These are phyloP conservation scores for Sarcodon aspratus DNA, from an alignment of 768 basidiomycete genomes.

Conservation along the genomic window DNA sequence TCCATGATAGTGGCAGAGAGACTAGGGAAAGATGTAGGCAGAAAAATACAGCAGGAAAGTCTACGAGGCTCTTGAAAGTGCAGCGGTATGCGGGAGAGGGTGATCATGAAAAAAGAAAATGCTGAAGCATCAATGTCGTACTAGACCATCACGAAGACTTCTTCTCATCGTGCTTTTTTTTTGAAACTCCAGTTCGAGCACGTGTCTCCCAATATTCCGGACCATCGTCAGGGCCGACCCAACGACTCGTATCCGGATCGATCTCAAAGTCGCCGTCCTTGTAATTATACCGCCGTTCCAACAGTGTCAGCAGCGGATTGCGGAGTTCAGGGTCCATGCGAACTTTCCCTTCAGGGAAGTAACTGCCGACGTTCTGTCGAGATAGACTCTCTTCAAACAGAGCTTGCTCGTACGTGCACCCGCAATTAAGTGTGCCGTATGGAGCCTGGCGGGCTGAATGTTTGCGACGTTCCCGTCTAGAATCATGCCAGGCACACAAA, in stretches of 20 bases:
- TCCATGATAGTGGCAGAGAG: not conserved
- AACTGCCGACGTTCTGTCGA: constrained; percentile 71
- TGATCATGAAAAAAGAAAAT: constrained; percentile 3
- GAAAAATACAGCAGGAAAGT: not conserved
- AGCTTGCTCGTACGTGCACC: constrained; percentile 76
- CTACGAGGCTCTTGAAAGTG: not conserved
- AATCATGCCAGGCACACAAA: constrained; percentile 86
- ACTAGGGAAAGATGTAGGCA: not conserved
- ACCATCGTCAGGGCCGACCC: constrained; percentile 53
- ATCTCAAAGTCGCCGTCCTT: constrained; percentile 82
- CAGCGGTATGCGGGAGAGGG: not conserved
- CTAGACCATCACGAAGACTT: not conserved
- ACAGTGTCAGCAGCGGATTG: constrained; percentile 64
- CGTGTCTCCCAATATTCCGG: constrained; percentile 53
- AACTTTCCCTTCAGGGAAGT: constrained; percentile 74
- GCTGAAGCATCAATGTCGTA: constrained; percentile 1
- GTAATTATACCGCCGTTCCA: constrained; percentile 67
- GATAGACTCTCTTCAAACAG: constrained; percentile 80
- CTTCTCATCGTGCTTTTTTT: constrained; percentile 9
- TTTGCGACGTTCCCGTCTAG: constrained; percentile 67
- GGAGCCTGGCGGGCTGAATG: constrained; percentile 78
- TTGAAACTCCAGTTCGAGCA: constrained; percentile 25
- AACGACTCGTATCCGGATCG: constrained; percentile 48
- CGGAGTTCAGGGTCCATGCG: constrained; percentile 84
- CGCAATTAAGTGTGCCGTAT: constrained; percentile 69